Percentiles rank a stretch among this genome's conserved stretches.
Evolutionary conservation across 768 basidiomycete species (phyloP).

Genomic region (Hemileccinum impolitum): DNA sequence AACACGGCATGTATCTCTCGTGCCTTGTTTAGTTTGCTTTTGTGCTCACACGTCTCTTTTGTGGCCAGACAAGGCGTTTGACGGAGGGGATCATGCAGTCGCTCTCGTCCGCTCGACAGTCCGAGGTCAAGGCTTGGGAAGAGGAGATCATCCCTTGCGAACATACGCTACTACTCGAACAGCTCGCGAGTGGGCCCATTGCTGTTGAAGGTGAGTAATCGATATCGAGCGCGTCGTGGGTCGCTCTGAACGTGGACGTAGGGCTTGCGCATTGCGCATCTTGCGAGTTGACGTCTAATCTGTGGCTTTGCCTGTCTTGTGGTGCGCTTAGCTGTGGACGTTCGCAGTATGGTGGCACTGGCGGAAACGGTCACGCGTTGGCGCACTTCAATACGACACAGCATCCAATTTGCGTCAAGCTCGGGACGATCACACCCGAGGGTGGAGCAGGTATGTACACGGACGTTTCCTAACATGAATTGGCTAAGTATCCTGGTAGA

Average conservation of each 20-base stretch:
- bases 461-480: not conserved
- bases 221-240: not conserved
- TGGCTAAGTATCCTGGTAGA: constrained; percentile 41
- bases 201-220: constrained; percentile 22
- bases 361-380: constrained; percentile 90
- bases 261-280: constrained; percentile 77
- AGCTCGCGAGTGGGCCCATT: constrained; percentile 31
- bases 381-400: constrained; percentile 66
- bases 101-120: constrained; percentile 85
- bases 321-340: constrained; percentile 89
- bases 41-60: not conserved
- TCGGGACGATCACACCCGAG: constrained; percentile 96
- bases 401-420: constrained; percentile 85
- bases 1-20: constrained; percentile 28
- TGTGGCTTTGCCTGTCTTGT: constrained; percentile 95
- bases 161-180: constrained; percentile 62
- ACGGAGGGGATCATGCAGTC: constrained; percentile 72
- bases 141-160: constrained; percentile 89
- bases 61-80: constrained; percentile 48
- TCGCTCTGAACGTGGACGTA: constrained; percentile 20
- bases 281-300: constrained; percentile 86
- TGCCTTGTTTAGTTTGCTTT: not conserved
- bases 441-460: constrained; percentile 71
- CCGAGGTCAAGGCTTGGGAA: constrained; percentile 97
- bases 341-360: constrained; percentile 72